Base-by-base conservation (phyloP, 345 rosid species). In the Firmiana major region DNA sequence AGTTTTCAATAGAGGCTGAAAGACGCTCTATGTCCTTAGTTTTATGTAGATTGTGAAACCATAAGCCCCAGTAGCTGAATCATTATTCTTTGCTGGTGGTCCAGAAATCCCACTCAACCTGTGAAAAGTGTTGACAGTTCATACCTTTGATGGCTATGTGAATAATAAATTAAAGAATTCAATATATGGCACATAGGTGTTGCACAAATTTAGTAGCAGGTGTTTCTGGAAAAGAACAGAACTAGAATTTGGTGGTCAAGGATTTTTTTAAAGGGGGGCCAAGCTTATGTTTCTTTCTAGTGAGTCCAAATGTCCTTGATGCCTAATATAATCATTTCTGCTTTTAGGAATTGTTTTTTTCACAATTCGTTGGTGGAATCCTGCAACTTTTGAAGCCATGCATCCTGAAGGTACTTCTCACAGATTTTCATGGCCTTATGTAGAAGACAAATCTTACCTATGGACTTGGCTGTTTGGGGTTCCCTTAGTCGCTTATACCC, bases 291-390 rank as follows among this genome's bases (percentile, higher is more conserved):
- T 15, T 59, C 26, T 55, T 58, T 22, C 40, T 42, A 54, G 26
- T 5, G 22, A 26, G 36, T 59, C 74, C 42, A 45, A 53, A 17
- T 17, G 21, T 45, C 73, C 24, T 38, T 11, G 28, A 43, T 57
- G 55, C 54, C 76, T 66, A 31, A 85, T 34, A 57, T 42, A 55
- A 28, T 78, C 15, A 58, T 85, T 21, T 70, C 31, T 83, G 74
- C 58, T 82, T 75, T 66, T 89, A 95, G 97, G 98, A 70, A 76
- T 95, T 11, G 98, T 93, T 65, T 92, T 95, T 86, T 95, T 95
- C 90, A 95, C 99, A 12, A 92, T 95, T 63, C 87, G 97, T 54
- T 95, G 99, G 99, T 95, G 98, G 99, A 93, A 93, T 84, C 99
- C 98, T 8, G 85, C 85, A 60, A 93, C 94, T 12, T 92, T 95